Conservation (phyloP, 1,284 basidiomycete genomes). For the Cryptococcus sp. region DNA sequence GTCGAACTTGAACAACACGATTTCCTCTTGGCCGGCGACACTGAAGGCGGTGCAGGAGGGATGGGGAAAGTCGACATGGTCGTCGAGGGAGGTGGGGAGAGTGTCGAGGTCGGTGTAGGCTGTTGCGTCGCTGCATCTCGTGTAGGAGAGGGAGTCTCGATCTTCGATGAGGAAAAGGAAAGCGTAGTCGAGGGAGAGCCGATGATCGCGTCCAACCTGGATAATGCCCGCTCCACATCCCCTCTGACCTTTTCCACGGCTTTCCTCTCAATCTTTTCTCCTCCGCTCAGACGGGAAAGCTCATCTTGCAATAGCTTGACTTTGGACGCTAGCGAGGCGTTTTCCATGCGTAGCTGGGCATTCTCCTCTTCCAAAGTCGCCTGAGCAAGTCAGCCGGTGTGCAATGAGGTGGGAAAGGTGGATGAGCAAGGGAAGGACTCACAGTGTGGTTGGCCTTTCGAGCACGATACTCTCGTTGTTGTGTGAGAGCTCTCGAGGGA, state of each 20-base stretch:
- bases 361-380: neutral
- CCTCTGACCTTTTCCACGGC: neutral
- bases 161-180: too few species aligned
- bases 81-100: too few species aligned
- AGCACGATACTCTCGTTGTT: conserved; percentile 2
- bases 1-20: too few species aligned
- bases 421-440: conserved; percentile 33
- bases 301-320: neutral
- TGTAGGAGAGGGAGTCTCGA: too few species aligned
- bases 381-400: neutral
- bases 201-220: too few species aligned
- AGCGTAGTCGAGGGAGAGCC: too few species aligned
- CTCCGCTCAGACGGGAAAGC: neutral
- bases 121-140: too few species aligned
- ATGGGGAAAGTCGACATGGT: too few species aligned
- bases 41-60: too few species aligned
- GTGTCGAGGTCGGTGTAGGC: too few species aligned
- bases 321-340: neutral
- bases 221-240: neutral
- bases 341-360: too few species aligned
- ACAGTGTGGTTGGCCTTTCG: conserved; percentile 55
- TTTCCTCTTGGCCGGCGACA: too few species aligned
- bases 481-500: neutral
- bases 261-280: neutral
- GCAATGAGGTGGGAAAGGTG: neutral